Percentiles rank a stretch among this genome's conserved stretches.
Conservation (phyloP, 78 protist genomes). For the Diacronema lutheri region DNA sequence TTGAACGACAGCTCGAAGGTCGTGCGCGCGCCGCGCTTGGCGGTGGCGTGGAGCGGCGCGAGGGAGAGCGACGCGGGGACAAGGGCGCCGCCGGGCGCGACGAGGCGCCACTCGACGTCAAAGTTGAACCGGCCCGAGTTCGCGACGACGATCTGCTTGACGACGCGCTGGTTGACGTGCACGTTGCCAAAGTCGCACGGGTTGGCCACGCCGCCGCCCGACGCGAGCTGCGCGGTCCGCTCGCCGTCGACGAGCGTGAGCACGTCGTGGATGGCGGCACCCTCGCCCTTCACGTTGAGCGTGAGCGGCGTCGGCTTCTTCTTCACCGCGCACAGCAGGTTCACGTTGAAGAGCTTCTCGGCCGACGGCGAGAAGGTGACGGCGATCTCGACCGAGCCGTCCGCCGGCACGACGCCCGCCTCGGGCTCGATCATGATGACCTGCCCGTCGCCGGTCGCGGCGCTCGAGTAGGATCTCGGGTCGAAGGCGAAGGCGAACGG, state of each 20-base stretch:
- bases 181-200: slow-evolving; percentile 61
- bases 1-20: slow-evolving; percentile 24
- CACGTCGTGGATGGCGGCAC: slow-evolving; percentile 52
- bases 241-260: not conserved
- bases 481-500: slow-evolving; percentile 68
- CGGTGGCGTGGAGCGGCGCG: slow-evolving; percentile 33
- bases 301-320: slow-evolving; percentile 52
- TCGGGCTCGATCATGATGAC: slow-evolving; percentile 32
- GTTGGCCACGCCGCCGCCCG: not conserved
- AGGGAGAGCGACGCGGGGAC: slow-evolving; percentile 10
- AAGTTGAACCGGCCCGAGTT: slow-evolving; percentile 60
- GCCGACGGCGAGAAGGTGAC: slow-evolving; percentile 54
- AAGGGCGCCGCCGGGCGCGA: not conserved
- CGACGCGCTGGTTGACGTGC: slow-evolving; percentile 44
- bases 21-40: slow-evolving; percentile 7
- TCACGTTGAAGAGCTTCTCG: slow-evolving; percentile 62
- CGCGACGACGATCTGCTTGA: not conserved
- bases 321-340: slow-evolving; percentile 40
- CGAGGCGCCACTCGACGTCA: slow-evolving; percentile 45
- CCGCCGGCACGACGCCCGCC: slow-evolving; percentile 60
- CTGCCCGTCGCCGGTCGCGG: not conserved
- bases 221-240: not conserved
- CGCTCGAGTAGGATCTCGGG: not conserved
- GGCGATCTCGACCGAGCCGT: not conserved
- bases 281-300: slow-evolving; percentile 78